Conservation (phyloP, 1,139 yeast species). For the Zhuliangozyma blackwelliae region DNA sequence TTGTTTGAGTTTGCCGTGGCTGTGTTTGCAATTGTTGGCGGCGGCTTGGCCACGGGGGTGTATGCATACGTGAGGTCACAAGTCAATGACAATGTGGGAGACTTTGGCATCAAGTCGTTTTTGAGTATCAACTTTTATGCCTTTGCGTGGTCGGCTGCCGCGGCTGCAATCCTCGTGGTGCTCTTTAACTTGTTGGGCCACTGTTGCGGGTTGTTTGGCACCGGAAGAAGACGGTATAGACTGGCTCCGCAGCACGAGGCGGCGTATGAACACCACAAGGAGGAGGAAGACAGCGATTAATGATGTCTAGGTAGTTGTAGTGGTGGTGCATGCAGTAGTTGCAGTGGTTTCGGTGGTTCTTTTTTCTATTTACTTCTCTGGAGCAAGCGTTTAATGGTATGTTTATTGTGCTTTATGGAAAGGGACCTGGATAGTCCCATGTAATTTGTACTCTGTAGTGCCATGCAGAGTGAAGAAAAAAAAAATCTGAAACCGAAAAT, state of each 20-base stretch:
- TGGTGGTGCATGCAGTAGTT: too few species aligned
- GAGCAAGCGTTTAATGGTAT: too few species aligned
- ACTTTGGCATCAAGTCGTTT: constrained; percentile 33
- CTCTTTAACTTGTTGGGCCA: constrained; percentile 39
- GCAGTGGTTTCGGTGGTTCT: too few species aligned
- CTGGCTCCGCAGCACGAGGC: constrained; percentile 16
- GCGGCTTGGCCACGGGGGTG: constrained; percentile 33
- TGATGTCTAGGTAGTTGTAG: too few species aligned
- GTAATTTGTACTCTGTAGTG: too few species aligned
- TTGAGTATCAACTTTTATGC: constrained; percentile 43
- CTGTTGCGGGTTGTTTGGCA: constrained; percentile 39
- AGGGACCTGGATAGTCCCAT: too few species aligned
- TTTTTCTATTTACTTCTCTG: too few species aligned
- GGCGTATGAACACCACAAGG: constrained; percentile 25
- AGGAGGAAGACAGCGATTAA: constrained; percentile 3
- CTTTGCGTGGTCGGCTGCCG: constrained; percentile 39
- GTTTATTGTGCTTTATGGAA: too few species aligned
- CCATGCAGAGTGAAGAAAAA: too few species aligned
- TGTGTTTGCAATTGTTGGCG: constrained; percentile 28
- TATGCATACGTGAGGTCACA: constrained; percentile 26
- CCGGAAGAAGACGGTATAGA: constrained; percentile 30
- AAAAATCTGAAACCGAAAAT: too few species aligned
- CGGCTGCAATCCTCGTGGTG: constrained; percentile 31
- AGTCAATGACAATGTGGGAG: constrained; percentile 26
- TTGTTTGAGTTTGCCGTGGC: constrained; percentile 30